Evolutionary conservation across 768 basidiomycete species (phyloP), one percentile per base, ranked within the genome.

Genomic region (Sarcodon sp.): DNA sequence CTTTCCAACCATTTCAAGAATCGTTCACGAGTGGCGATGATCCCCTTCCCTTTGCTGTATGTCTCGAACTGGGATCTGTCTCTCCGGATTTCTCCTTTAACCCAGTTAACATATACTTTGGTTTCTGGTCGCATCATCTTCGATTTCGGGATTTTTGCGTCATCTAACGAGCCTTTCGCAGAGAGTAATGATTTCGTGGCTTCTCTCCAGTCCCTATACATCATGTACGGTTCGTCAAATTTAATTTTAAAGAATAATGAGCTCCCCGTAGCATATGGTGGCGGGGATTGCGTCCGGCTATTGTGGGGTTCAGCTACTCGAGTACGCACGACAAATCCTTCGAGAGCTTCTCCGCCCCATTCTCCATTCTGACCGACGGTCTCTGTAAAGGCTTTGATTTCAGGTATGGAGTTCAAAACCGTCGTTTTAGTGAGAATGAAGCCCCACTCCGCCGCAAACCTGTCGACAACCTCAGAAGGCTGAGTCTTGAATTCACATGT

Each of bases 161-260:
- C 57, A 12, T 51, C 63, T 46, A 55, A 57, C 35, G 59, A 53
- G 46, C 54, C 62, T 37, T 69, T 64, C 39, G 65, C 53, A 6
- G 66, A 57, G 7, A 92, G 69, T n/a, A 94, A 69, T 9, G 61
- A 64, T 61, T 88, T 87, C 6, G 96, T 97, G 46, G 93, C 72
- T 64, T 98, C 94, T 48, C 94, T 76, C 91, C 92, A 98, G 60
- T 93, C 88, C 48, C 96, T 83, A 66, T 96, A 98, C 80, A 94
- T 93, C 75, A 97, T 81, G 61, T 99, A 99, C 2, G 94, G 94
- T 59, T 98, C 90, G 63, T 98, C 92, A 63, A 97, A 98, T 62
- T 99, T 99, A 68, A 98, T 75, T 61, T 99, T 99, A 80, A 96
- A 98, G 75, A 99, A 97, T 72, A 97, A 94, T 0, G 89, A 83